phyloP scores from a whole-genome alignment of 2,329 filamentous ascomycete genomes.

The Pyrenophora graminea region DNA sequence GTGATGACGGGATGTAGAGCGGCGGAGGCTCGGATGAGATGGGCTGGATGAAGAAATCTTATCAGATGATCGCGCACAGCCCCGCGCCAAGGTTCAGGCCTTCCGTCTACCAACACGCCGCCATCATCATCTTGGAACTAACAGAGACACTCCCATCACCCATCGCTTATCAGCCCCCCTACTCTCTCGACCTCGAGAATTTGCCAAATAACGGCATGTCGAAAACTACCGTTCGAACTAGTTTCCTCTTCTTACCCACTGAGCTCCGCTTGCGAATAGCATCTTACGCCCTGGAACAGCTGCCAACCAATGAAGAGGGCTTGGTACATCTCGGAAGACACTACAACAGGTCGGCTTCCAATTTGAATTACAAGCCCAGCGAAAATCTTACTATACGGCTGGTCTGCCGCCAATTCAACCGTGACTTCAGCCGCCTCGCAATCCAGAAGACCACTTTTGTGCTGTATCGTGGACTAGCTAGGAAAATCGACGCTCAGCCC shows the following conservation, averaged over 20 bases:
- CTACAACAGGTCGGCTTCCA: too few relatives aligned
- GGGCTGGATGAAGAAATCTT: conserved; percentile 22
- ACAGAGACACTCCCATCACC: too few relatives aligned
- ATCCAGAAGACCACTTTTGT: conserved; percentile 45
- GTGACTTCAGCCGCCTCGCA: conserved; percentile 43
- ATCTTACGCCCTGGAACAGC: conserved; percentile 25
- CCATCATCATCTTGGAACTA: too few relatives aligned
- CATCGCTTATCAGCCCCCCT: not conserved
- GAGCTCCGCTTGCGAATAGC: conserved; percentile 46
- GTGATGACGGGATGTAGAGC: conserved; percentile 4
- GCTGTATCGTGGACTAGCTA: conserved; percentile 15
- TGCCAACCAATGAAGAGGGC: too few relatives aligned
- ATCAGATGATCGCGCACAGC: conserved; percentile 26
- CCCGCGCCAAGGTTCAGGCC: not conserved
- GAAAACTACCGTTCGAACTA: not conserved
- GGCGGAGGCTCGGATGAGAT: conserved; percentile 16
- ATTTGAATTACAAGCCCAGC: conserved; percentile 13
- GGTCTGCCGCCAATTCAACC: conserved; percentile 45
- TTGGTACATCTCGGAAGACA: too few relatives aligned
- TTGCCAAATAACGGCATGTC: not conserved
- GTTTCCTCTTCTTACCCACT: conserved; percentile 39
- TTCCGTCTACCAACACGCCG: too few relatives aligned
- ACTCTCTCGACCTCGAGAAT: not conserved
- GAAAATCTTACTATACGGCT: conserved; percentile 40
- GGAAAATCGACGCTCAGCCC: conserved; percentile 29